phyloP scores from a whole-genome alignment of 208 protist genomes.

The Herpetomonas tarakana region DNA sequence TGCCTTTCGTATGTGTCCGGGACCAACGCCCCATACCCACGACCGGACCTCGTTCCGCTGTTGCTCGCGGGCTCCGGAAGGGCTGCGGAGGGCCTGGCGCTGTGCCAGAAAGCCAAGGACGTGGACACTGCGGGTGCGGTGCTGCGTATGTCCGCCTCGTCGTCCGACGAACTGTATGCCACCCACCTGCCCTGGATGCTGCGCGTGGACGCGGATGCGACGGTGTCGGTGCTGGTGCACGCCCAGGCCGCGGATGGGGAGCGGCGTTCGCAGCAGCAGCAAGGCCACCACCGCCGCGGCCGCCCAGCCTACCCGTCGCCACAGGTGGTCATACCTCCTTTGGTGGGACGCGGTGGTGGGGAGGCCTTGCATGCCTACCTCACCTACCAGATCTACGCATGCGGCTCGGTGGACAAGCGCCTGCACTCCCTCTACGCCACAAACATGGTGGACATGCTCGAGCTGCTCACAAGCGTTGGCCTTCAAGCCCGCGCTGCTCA shows the following conservation, averaged over 20 bases:
- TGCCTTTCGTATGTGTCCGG: slow-evolving; percentile 8
- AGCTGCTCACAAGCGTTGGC: slow-evolving; percentile 16
- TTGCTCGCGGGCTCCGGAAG: slow-evolving; percentile 15
- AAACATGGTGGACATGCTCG: slow-evolving; percentile 26
- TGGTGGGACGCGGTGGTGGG: slow-evolving; percentile 6
- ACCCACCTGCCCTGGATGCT: slow-evolving; percentile 51
- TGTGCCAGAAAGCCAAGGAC: slow-evolving; percentile 20
- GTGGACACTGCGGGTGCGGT: slow-evolving; percentile 19
- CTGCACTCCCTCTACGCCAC: slow-evolving; percentile 40
- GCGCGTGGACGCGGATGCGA: slow-evolving; percentile 7
- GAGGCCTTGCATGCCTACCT: slow-evolving; percentile 20
- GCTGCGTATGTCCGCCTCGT: slow-evolving; percentile 8
- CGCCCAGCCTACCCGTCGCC: background rate
- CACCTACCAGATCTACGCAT: slow-evolving; percentile 19
- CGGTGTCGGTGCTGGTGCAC: slow-evolving; percentile 11
- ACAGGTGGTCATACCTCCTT: slow-evolving; percentile 1
- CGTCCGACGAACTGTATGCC: slow-evolving; percentile 14
- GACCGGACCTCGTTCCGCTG: slow-evolving; percentile 10
- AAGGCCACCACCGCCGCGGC: background rate
- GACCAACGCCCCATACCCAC: background rate
- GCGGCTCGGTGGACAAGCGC: slow-evolving; percentile 9
- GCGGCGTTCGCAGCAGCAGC: too few species aligned
- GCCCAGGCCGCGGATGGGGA: background rate
- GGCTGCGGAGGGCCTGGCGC: slow-evolving; percentile 19
- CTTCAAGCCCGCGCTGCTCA: slow-evolving; percentile 18